A percentile compares a stretch with the other conserved stretches of the same genome.
phyloP scores from a whole-genome alignment of 2,329 filamentous ascomycete species.

The Davidsoniella neocaledoniae region DNA sequence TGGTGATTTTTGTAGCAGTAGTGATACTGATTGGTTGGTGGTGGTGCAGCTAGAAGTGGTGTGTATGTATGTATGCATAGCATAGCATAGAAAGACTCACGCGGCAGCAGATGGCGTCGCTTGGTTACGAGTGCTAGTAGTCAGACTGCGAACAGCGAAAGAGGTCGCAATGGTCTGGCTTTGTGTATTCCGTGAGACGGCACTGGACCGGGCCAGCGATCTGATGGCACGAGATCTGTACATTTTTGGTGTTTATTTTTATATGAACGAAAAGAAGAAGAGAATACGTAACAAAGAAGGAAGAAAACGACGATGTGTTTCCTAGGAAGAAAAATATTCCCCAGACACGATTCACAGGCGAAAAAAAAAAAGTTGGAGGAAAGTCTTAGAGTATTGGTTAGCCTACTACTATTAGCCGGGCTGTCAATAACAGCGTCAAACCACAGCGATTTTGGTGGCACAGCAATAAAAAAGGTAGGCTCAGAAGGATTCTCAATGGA shows the following conservation, averaged over 20 bases:
- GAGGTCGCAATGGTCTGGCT: slow-evolving; percentile 12
- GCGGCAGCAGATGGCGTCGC: slow-evolving; percentile 8
- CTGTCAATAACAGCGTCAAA: too few relatives aligned
- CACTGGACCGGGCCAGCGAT: slow-evolving; percentile 8
- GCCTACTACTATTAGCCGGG: too few relatives aligned
- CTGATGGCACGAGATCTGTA: slow-evolving; percentile 12
- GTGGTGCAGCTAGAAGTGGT: background rate
- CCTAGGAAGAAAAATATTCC: background rate
- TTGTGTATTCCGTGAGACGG: slow-evolving; percentile 10
- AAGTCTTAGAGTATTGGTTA: too few relatives aligned
- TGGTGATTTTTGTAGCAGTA: background rate
- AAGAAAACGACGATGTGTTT: slow-evolving; percentile 5
- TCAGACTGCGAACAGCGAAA: slow-evolving; percentile 9
- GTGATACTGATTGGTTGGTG: background rate
- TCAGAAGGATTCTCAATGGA: too few relatives aligned
- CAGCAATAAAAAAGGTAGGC: too few relatives aligned
- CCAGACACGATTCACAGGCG: too few relatives aligned
- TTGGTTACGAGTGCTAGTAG: slow-evolving; percentile 14
- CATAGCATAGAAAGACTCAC: slow-evolving; percentile 11
- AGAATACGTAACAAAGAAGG: background rate
- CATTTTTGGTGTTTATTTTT: slow-evolving; percentile 2
- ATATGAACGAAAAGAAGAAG: background rate
- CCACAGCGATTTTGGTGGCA: too few relatives aligned
- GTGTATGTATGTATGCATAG: slow-evolving; percentile 13
- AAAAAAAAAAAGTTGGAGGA: too few relatives aligned